These are phyloP conservation scores for Chamaecrista fasciculata DNA, from an alignment of 306 rosid genomes.

Conservation along the genomic window DNA sequence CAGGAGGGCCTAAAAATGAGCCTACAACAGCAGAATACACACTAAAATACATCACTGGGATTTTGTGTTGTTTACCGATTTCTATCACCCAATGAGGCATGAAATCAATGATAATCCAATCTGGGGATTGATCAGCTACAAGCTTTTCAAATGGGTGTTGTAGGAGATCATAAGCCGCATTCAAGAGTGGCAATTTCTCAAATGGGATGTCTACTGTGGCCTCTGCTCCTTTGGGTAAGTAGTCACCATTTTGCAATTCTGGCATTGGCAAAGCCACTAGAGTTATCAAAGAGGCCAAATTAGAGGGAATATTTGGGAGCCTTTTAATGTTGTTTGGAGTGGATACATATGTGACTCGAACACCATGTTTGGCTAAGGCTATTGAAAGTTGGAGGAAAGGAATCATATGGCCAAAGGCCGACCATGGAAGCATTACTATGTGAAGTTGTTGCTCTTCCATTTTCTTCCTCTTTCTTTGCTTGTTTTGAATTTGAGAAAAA, in stretches of 20 bases:
- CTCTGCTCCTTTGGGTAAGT: neutral
- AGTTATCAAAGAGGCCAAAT: slow-evolving; percentile 7
- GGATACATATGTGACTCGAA: slow-evolving; percentile 31
- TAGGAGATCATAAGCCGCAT: no score
- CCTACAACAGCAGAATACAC: no score
- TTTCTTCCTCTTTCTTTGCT: no score
- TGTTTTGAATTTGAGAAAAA: no score
- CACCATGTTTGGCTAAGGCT: slow-evolving; percentile 36
- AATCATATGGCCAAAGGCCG: slow-evolving; percentile 13
- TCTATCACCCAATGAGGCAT: no score
- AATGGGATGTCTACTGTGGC: neutral
- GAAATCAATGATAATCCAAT: no score
- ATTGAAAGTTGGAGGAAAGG: slow-evolving; percentile 24
- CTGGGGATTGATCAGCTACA: no score
- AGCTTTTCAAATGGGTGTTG: no score
- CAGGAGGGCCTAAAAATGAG: neutral
- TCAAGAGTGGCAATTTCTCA: neutral
- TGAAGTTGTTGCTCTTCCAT: no score
- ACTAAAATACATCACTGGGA: no score
- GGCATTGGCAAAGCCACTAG: neutral
- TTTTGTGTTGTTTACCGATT: no score
- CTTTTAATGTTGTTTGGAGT: slow-evolving; percentile 37
- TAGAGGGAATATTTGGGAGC: slow-evolving; percentile 34
- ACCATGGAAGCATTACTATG: no score
- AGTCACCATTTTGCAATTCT: neutral